Evolutionary conservation across 2,329 filamentous ascomycete genomes (phyloP), one percentile per base, ranked within the genome.

Genomic region (Elsinoe fawcettii): DNA sequence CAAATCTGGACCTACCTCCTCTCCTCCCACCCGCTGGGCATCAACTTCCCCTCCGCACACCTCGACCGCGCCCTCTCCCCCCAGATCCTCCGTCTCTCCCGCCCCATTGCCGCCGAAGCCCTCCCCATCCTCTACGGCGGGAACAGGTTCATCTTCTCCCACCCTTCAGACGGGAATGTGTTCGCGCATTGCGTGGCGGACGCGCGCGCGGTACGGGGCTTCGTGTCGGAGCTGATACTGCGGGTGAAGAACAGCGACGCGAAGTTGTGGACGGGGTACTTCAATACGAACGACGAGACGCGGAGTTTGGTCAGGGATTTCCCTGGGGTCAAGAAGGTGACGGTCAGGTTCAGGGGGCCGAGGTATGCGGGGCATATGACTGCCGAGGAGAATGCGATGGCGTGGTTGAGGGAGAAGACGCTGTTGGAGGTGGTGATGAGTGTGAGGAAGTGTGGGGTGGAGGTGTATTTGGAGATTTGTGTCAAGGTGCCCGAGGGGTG

Each of bases 121-220:
- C 64, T 64, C 20, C 65, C 64, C 7, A 46, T 71, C 36, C 67
- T 72, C n/a, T 71, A 71, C 63, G 62, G 63, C 14, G 60, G 62
- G 55, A 72, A 70, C 60, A 62, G 59, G n/a, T 57, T 70, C 23
- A 63, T 64, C 18, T 71, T 71, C 58, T 63, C 67, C 57, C 69
- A 72, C 58, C 69, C 70, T 3, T 66, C 61, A 41, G 70, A 72
- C 59, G 68, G 67, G 8, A 72, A 72, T 60, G 69, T 72, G 61
- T 71, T 71, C 56, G 65, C 66, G 1, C 66, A 67, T 55, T 69
- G 68, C 12, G 61, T 69, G 18, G 62, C 66, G 2, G 56, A 61
- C 16, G 61, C 63, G 3, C 51, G 56, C 11, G 59, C 62, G 9
- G 60, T 60, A 12, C 59, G 63, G 1, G 57, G 57, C 1, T 61